Base-by-base conservation (phyloP, 768 basidiomycete species). In the Lactarius tabidus region DNA sequence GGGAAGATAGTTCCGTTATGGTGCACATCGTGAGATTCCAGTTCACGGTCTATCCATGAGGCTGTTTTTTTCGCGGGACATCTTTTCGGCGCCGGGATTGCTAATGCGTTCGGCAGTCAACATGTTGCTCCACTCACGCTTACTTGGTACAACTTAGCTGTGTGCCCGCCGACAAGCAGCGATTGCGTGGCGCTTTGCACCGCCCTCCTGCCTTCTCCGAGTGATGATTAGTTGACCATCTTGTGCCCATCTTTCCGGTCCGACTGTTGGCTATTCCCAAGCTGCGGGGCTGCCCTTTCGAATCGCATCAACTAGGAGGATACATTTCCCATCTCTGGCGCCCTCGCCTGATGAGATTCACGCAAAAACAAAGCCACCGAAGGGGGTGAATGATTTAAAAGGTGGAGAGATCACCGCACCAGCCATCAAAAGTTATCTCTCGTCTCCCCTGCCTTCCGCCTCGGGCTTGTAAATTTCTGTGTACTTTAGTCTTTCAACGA, bases 201-300 rank as follows among this genome's bases (percentile, higher is more conserved):
- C 43, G 43, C 38, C 39, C 48, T 55, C 10, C 20, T 14, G 31
- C 28, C 59, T 60, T 55, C 53, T 55, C 52, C 41, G 35, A 60
- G 45, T n/a, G 17, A 60, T 26, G 45, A 36, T 18, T 20, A 8
- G 33, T 1, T 6, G 43, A 56, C 38, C 33, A 23, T 38, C 20
- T 54, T 41, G 23, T 45, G 45, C 45, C 45, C 48, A 51, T 35
- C 15, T 57, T 33, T 56, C 53, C 43, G 64, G 17, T 35, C 36
- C 54, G 59, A 60, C 41, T 51, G 38, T 2, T 28, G 4, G 23
- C 56, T 58, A 62, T 62, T 66, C 33, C 55, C 23, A 57, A 53
- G 60, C 29, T 43, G 31, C 38, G 15, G 20, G 39, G 43, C 59
- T 60, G 54, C 63, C 29, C 39, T 29, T 12, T 59, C n/a, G 28